These are phyloP conservation scores for Vitis cinerea DNA, from an alignment of 164 flowering plant species.

Conservation along the genomic window DNA sequence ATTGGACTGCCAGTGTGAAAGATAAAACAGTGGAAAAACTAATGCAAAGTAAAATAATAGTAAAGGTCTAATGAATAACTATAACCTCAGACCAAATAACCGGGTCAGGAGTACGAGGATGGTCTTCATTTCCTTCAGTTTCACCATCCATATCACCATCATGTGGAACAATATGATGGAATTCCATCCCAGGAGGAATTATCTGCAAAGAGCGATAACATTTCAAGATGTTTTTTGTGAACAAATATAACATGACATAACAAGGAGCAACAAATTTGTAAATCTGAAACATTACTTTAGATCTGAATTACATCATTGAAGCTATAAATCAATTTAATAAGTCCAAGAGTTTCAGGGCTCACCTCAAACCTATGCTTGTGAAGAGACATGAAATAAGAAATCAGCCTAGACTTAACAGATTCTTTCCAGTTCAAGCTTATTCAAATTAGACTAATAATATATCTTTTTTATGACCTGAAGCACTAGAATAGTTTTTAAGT, in stretches of 20 bases:
- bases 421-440: too few relatives aligned
- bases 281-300: background rate
- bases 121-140: constrained; percentile 73
- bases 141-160: constrained; percentile 91
- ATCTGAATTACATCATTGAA: too few relatives aligned
- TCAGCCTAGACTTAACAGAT: too few relatives aligned
- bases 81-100: constrained; percentile 95
- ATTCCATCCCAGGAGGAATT: constrained; percentile 99
- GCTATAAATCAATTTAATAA: too few relatives aligned
- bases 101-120: constrained; percentile 73
- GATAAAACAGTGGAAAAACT: too few relatives aligned
- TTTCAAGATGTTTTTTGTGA: background rate
- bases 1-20: too few relatives aligned
- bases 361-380: too few relatives aligned
- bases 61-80: constrained; percentile 9
- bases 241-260: background rate
- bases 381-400: too few relatives aligned
- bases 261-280: background rate
- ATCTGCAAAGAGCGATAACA: constrained; percentile 38
- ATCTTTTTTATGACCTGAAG: too few relatives aligned
- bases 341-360: too few relatives aligned
- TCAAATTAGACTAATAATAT: too few relatives aligned
- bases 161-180: constrained; percentile 80
- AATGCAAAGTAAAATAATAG: background rate
- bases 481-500: too few relatives aligned